Evolutionary conservation across 495 filamentous ascomycete species (phyloP).

Genomic region (Cryomyces minteri): DNA sequence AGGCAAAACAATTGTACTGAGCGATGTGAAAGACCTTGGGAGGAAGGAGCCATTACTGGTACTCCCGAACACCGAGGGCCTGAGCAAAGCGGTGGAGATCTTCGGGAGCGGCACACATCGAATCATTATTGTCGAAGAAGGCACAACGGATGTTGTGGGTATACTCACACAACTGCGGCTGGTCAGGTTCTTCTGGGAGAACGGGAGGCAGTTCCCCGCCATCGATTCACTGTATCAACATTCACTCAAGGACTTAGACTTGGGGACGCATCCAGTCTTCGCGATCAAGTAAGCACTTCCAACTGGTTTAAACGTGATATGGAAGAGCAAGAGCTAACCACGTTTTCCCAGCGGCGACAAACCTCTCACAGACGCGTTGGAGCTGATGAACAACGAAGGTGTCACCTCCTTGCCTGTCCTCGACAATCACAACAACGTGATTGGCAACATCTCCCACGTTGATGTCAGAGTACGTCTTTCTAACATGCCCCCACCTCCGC

Average conservation of each 20-base stretch:
- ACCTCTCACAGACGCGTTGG: constrained; percentile 67
- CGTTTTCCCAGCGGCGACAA: constrained; percentile 51
- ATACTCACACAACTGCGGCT: constrained; percentile 76
- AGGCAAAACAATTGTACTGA: constrained; percentile 55
- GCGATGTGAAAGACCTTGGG: constrained; percentile 63
- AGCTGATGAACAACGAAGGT: constrained; percentile 77
- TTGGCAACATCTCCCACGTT: constrained; percentile 88
- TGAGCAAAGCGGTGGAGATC: constrained; percentile 65
- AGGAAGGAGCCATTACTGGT: constrained; percentile 64
- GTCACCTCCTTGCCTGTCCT: constrained; percentile 84
- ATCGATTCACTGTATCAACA: constrained; percentile 71
- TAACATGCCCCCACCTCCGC: not conserved
- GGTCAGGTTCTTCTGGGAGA: constrained; percentile 91
- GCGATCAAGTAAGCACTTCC: constrained; percentile 65
- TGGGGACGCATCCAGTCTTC: constrained; percentile 64
- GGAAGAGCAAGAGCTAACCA: not conserved
- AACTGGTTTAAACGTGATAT: not conserved
- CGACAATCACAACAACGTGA: constrained; percentile 76
- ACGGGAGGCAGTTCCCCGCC: constrained; percentile 70
- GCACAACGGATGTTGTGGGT: constrained; percentile 57
- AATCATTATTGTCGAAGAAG: constrained; percentile 55
- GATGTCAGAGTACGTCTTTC: constrained; percentile 53
- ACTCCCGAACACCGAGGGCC: constrained; percentile 48
- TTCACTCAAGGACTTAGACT: constrained; percentile 52
- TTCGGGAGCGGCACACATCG: constrained; percentile 87